Conservation (phyloP, 176 grass and related monocot genomes). For the Carex cristatella region DNA sequence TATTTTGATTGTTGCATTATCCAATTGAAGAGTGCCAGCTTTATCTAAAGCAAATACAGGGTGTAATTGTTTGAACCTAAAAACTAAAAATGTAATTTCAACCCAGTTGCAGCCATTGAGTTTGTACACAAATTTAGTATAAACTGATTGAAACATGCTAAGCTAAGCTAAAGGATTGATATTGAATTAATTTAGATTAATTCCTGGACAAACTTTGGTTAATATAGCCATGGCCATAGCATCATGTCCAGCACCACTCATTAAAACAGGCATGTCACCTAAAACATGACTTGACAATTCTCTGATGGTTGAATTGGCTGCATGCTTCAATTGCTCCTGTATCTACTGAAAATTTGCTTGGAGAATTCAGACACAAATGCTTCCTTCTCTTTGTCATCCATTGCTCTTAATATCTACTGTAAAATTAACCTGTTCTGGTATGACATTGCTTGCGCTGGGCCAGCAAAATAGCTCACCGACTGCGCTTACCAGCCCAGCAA, state of each 20-base stretch:
- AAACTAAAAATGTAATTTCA: neutral
- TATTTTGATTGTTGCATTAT: neutral
- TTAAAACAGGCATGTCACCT: conserved; percentile 54
- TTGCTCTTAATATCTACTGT: conserved; percentile 77
- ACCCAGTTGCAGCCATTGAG: neutral
- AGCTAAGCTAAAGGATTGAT: too few species aligned
- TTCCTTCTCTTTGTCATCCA: conserved; percentile 66
- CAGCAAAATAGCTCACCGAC: conserved; percentile 77
- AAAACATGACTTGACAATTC: neutral
- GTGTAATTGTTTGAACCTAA: neutral
- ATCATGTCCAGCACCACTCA: conserved; percentile 96
- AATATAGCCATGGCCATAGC: conserved; percentile 86
- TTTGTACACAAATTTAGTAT: neutral
- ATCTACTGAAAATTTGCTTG: conserved; percentile 29
- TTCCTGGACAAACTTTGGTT: conserved; percentile 24
- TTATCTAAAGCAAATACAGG: neutral
- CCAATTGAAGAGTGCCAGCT: neutral
- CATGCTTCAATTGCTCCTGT: conserved; percentile 36
- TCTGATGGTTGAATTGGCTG: conserved; percentile 32
- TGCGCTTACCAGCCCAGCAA: conserved; percentile 76
- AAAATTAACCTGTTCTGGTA: conserved; percentile 94
- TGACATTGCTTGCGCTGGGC: conserved; percentile 96
- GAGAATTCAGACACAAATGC: conserved; percentile 73
- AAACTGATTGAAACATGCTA: too few species aligned
- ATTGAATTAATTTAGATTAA: too few species aligned